A percentile compares a stretch with the other conserved stretches of the same genome.
Evolutionary conservation across 495 filamentous ascomycete species (phyloP).

Genomic region (Filosporella fistucella): DNA sequence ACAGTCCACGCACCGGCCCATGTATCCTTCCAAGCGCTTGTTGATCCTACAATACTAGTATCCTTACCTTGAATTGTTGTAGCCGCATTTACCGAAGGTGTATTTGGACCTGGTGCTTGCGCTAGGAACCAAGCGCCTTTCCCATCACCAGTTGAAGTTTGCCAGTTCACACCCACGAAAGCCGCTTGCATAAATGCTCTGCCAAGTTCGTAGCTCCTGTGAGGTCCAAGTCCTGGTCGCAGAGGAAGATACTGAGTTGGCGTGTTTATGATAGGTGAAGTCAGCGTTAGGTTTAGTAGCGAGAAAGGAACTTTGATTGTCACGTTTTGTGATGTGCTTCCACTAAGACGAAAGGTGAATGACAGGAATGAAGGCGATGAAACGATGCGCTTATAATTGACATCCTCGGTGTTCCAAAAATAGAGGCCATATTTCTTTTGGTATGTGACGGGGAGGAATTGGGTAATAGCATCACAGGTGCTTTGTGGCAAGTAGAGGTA

Average conservation of each 20-base stretch:
- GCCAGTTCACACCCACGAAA: slow-evolving; percentile 49
- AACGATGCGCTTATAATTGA: slow-evolving; percentile 29
- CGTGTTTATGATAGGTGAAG: slow-evolving; percentile 35
- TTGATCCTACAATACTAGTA: slow-evolving; percentile 23
- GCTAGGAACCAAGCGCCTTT: slow-evolving; percentile 42
- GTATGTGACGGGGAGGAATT: slow-evolving; percentile 37
- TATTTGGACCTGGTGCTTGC: slow-evolving; percentile 44
- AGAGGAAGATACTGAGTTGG: slow-evolving; percentile 50
- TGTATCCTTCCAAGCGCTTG: slow-evolving; percentile 30
- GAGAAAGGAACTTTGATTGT: slow-evolving; percentile 45
- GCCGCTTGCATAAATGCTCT: slow-evolving; percentile 55
- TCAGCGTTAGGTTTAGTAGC: slow-evolving; percentile 43
- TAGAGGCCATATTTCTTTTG: slow-evolving; percentile 31
- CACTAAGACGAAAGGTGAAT: slow-evolving; percentile 33
- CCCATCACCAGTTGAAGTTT: background rate
- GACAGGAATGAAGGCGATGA: slow-evolving; percentile 37
- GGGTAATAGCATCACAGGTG: slow-evolving; percentile 37
- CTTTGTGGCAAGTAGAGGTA: slow-evolving; percentile 40
- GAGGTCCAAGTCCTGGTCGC: slow-evolving; percentile 22
- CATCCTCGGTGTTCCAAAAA: slow-evolving; percentile 34
- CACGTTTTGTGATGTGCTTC: slow-evolving; percentile 25
- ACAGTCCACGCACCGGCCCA: slow-evolving; percentile 35
- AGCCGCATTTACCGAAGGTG: slow-evolving; percentile 16
- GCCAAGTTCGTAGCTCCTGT: slow-evolving; percentile 35
- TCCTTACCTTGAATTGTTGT: slow-evolving; percentile 16